Percentiles rank a stretch among this genome's conserved stretches.
Evolutionary conservation across 1,139 yeast genomes (phyloP).

Genomic region (Geotrichum siamense): DNA sequence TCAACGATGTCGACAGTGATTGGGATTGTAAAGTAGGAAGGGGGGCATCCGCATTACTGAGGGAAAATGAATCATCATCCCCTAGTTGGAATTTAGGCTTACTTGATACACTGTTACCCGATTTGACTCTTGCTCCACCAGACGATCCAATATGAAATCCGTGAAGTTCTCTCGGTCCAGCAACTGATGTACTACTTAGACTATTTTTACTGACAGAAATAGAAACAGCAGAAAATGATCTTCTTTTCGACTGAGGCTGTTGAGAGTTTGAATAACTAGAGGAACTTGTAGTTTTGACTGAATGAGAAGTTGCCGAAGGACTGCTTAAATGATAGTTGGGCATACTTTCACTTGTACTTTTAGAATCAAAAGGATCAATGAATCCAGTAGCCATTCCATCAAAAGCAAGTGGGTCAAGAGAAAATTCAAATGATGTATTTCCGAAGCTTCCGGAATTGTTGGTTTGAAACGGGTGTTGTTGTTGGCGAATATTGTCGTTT

Average conservation of each 20-base stretch:
- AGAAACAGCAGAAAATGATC: conserved; percentile 2
- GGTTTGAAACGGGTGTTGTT: too few relatives aligned
- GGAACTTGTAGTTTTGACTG: background rate
- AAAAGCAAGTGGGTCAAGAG: conserved; percentile 29
- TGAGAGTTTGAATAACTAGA: background rate
- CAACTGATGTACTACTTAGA: conserved; percentile 18
- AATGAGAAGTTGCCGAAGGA: background rate
- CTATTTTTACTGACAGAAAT: conserved; percentile 20
- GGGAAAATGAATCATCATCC: conserved; percentile 8
- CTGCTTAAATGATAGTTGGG: background rate
- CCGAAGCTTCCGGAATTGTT: background rate
- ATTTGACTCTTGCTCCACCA: conserved; percentile 2
- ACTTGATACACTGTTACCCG: background rate
- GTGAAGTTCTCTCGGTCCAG: conserved; percentile 23
- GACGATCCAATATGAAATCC: conserved; percentile 18
- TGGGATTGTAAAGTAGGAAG: conserved; percentile 1
- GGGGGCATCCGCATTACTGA: too few relatives aligned
- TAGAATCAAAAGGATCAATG: conserved; percentile 4
- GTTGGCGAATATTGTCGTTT: background rate
- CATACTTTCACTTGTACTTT: conserved; percentile 1
- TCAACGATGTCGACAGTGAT: background rate
- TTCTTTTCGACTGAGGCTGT: background rate
- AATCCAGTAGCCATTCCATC: conserved; percentile 24
- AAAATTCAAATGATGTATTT: conserved; percentile 24
- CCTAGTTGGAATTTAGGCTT: conserved; percentile 12